Evolutionary conservation across 495 filamentous ascomycete genomes (phyloP).

Genomic region (Lineolata rhizophorae): DNA sequence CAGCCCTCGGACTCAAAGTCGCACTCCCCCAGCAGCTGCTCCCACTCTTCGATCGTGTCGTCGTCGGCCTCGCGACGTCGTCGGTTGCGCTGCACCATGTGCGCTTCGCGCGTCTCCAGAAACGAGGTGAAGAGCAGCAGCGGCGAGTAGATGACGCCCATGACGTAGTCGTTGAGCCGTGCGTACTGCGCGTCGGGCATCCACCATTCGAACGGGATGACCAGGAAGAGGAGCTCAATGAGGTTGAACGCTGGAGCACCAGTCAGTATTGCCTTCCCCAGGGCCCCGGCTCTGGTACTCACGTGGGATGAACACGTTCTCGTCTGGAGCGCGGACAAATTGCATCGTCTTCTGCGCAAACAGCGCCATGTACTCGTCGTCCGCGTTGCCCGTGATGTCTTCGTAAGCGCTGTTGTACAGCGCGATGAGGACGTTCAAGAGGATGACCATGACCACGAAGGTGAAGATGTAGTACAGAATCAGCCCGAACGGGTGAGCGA

Average conservation of each 20-base stretch:
- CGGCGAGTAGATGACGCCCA: slow-evolving; percentile 71
- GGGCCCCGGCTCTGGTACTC: slow-evolving; percentile 3
- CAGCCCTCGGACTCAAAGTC: slow-evolving; percentile 67
- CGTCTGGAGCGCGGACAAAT: slow-evolving; percentile 89
- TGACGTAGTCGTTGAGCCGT: slow-evolving; percentile 63
- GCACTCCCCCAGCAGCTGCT: slow-evolving; percentile 47
- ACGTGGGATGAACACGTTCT: slow-evolving; percentile 82
- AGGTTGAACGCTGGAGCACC: slow-evolving; percentile 53
- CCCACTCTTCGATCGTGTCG: slow-evolving; percentile 78
- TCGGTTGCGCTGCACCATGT: slow-evolving; percentile 46
- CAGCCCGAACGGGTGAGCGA: slow-evolving; percentile 22
- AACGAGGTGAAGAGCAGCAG: slow-evolving; percentile 59
- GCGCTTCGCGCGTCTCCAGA: slow-evolving; percentile 49
- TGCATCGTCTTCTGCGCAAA: slow-evolving; percentile 78
- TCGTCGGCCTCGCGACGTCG: slow-evolving; percentile 46
- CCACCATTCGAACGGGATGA: slow-evolving; percentile 93
- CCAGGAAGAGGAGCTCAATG: slow-evolving; percentile 60
- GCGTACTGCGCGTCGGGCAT: slow-evolving; percentile 44
- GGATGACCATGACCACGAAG: slow-evolving; percentile 82
- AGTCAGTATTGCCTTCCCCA: no score
- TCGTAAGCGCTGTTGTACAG: slow-evolving; percentile 93
- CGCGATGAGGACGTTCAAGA: slow-evolving; percentile 86
- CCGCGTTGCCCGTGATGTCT: slow-evolving; percentile 84
- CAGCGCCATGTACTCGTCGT: slow-evolving; percentile 84
- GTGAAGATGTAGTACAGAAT: slow-evolving; percentile 66